A percentile compares a stretch with the other conserved stretches of the same genome.
Evolutionary conservation across 768 basidiomycete genomes (phyloP).

Genomic region (Auriscalpium microsporum): DNA sequence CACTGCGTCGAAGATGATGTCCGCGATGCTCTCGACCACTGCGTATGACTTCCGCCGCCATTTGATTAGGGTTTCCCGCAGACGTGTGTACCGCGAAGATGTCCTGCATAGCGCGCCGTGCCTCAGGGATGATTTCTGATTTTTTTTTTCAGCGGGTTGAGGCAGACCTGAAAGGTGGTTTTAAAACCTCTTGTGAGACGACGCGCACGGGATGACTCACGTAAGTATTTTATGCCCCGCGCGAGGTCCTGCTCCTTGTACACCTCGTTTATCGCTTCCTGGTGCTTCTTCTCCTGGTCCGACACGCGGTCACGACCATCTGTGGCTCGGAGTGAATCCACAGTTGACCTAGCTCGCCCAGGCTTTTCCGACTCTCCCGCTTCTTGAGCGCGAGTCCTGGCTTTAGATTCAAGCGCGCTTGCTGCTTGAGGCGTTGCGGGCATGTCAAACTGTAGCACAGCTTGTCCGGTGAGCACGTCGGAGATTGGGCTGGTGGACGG

Average conservation of each 20-base stretch:
- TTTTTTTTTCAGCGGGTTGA: slow-evolving; percentile 78
- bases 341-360: slow-evolving; percentile 77
- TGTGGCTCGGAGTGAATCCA: slow-evolving; percentile 97
- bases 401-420: slow-evolving; percentile 89
- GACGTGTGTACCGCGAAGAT: slow-evolving; percentile 83
- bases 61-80: slow-evolving; percentile 94
- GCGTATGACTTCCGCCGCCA: slow-evolving; percentile 92
- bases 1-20: slow-evolving; percentile 80
- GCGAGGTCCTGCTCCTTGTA: slow-evolving; percentile 97
- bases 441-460: slow-evolving; percentile 98
- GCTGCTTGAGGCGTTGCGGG: slow-evolving; percentile 88
- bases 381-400: slow-evolving; percentile 72
- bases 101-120: slow-evolving; percentile 72
- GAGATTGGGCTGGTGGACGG: slow-evolving; percentile 83
- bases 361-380: slow-evolving; percentile 72
- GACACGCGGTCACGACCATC: slow-evolving; percentile 87
- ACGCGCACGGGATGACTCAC: slow-evolving; percentile 35
- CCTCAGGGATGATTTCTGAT: slow-evolving; percentile 64
- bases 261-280: slow-evolving; percentile 98
- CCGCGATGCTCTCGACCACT: slow-evolving; percentile 86
- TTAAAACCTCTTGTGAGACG: not conserved
- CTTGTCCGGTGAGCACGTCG: slow-evolving; percentile 88
- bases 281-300: slow-evolving; percentile 88
- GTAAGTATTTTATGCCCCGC: slow-evolving; percentile 95
- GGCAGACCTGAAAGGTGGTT: slow-evolving; percentile 51